Conservation (phyloP, 2,329 filamentous ascomycete species). For the Lachnellula arida region DNA sequence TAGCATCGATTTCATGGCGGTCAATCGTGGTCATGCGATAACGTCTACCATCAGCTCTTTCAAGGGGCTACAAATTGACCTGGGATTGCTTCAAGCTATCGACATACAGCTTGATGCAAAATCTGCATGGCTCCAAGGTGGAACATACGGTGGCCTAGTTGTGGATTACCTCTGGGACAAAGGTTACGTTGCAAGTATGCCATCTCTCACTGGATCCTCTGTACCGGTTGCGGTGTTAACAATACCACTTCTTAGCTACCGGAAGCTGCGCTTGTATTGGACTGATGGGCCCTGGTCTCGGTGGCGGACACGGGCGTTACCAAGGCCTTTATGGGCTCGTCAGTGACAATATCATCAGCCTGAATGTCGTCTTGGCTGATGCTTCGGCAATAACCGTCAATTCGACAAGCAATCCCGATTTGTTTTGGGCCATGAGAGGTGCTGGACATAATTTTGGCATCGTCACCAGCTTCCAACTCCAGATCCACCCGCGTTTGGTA, state of each 20-base stretch:
- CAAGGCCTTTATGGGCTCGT: constrained; percentile 38
- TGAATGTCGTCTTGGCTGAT: constrained; percentile 40
- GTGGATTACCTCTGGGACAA: not conserved
- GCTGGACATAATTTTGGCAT: constrained; percentile 39
- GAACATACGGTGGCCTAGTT: constrained; percentile 5
- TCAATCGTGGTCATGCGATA: constrained; percentile 49
- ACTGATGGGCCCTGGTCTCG: constrained; percentile 29
- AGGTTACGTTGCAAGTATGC: not conserved
- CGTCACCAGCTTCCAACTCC: constrained; percentile 36
- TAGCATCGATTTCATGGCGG: constrained; percentile 35
- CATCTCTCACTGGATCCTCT: no score
- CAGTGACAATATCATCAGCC: constrained; percentile 40
- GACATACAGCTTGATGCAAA: constrained; percentile 22
- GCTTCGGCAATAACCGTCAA: constrained; percentile 44
- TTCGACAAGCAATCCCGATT: constrained; percentile 31
- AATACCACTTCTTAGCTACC: not conserved
- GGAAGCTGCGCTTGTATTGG: constrained; percentile 35
- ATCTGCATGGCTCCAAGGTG: constrained; percentile 28
- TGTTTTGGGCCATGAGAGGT: constrained; percentile 40
- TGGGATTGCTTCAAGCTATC: constrained; percentile 22
- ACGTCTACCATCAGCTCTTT: constrained; percentile 2
- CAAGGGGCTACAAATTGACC: constrained; percentile 7
- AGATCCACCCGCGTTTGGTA: constrained; percentile 12
- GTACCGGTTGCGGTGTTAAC: no score
- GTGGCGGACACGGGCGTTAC: constrained; percentile 39